Conservation (phyloP, 1,284 basidiomycete species). For the Malassezia caprae region DNA sequence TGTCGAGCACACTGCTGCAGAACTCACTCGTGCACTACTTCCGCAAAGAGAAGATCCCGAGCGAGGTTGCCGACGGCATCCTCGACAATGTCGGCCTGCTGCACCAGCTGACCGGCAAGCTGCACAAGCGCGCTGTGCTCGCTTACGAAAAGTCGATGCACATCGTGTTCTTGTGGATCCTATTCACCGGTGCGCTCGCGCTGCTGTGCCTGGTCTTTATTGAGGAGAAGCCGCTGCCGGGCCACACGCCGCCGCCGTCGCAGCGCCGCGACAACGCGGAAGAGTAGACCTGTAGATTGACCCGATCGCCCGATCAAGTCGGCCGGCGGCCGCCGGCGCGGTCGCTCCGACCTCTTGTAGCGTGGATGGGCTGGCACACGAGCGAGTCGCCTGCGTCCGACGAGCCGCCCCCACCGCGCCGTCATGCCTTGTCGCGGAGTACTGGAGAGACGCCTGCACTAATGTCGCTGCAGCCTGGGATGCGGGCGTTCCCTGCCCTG, state of each 20-base stretch:
- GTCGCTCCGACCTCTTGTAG: neutral
- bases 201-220: slow-evolving; percentile 46
- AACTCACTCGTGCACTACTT: slow-evolving; percentile 44
- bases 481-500: neutral
- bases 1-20: slow-evolving; percentile 48
- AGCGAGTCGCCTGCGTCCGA: neutral
- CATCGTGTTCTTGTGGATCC: slow-evolving; percentile 47
- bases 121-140: slow-evolving; percentile 34
- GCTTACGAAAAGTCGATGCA: slow-evolving; percentile 48
- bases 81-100: slow-evolving; percentile 37
- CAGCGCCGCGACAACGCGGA: slow-evolving; percentile 10
- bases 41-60: slow-evolving; percentile 30
- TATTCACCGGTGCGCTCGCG: slow-evolving; percentile 37
- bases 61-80: slow-evolving; percentile 42
- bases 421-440: neutral
- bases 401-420: neutral
- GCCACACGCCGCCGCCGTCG: slow-evolving; percentile 27
- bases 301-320: neutral
- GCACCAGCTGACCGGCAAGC: slow-evolving; percentile 9
- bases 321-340: neutral
- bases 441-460: neutral
- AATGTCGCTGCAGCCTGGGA: neutral
- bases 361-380: neutral
- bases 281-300: neutral
- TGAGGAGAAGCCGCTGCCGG: slow-evolving; percentile 45